A percentile compares a stretch with the other conserved stretches of the same genome.
Conservation (phyloP, 768 basidiomycete genomes). For the Favolaschia claudopus region DNA sequence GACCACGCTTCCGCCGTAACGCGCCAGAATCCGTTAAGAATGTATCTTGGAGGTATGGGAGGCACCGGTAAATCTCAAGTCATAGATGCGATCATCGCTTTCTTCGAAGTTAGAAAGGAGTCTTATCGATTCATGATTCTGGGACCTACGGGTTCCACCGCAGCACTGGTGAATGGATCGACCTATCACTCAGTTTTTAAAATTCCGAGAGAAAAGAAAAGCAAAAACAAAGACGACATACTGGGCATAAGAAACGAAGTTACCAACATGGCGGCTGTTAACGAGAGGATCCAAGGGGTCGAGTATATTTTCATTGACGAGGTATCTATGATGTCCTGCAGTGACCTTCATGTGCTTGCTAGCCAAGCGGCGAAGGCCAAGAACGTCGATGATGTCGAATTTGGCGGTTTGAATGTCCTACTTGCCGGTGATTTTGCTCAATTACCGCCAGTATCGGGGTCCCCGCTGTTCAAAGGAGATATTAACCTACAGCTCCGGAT, state of each 20-base stretch:
- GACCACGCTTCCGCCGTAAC: constrained; percentile 20
- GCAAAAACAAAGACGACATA: background rate
- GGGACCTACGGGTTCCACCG: constrained; percentile 42
- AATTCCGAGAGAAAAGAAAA: background rate
- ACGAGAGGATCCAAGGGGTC: constrained; percentile 21
- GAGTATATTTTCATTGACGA: constrained; percentile 46
- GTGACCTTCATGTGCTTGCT: constrained; percentile 32
- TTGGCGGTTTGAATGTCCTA: constrained; percentile 40
- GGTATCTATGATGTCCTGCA: constrained; percentile 42
- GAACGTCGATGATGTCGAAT: constrained; percentile 18
- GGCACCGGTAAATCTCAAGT: constrained; percentile 43
- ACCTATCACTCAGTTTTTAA: constrained; percentile 45
- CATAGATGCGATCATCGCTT: constrained; percentile 28
- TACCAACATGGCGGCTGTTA: background rate
- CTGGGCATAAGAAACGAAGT: background rate
- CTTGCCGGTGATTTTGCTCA: constrained; percentile 45
- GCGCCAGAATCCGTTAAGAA: constrained; percentile 27
- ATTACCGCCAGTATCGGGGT: constrained; percentile 31
- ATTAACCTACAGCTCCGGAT: background rate
- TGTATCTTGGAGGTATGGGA: constrained; percentile 42
- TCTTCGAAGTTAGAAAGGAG: constrained; percentile 31
- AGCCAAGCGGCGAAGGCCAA: constrained; percentile 24
- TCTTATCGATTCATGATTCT: constrained; percentile 30
- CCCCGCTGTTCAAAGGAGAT: constrained; percentile 24
- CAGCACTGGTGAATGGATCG: constrained; percentile 39